A percentile compares a stretch with the other conserved stretches of the same genome.
These are phyloP conservation scores for Tarenaya hassleriana DNA, from an alignment of 345 rosid species.

Conservation along the genomic window DNA sequence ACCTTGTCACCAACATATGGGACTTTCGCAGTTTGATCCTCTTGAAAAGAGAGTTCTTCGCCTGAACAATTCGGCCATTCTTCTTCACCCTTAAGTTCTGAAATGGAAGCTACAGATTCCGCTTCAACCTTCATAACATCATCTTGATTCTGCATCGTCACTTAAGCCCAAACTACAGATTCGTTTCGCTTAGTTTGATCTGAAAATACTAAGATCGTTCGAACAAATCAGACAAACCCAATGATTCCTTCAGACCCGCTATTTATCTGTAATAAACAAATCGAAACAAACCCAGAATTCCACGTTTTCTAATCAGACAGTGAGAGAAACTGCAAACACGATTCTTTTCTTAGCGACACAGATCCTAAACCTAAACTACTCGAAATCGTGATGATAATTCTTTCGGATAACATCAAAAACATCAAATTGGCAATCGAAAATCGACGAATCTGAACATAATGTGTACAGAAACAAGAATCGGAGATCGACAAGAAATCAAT, in stretches of 20 bases:
- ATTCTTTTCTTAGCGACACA: not conserved
- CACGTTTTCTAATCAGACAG: not conserved
- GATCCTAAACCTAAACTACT: slow-evolving; percentile 2
- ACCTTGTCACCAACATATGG: slow-evolving; percentile 89
- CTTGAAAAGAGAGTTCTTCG: slow-evolving; percentile 52
- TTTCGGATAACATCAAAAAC: not conserved
- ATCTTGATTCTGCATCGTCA: slow-evolving; percentile 47
- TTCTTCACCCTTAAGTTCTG: slow-evolving; percentile 29
- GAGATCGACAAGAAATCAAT: too few relatives aligned
- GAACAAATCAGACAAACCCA: too few relatives aligned
- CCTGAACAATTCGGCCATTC: slow-evolving; percentile 42
- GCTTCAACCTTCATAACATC: slow-evolving; percentile 35
- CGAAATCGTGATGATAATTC: not conserved
- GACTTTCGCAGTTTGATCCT: slow-evolving; percentile 52
- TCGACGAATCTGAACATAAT: slow-evolving; percentile 13
- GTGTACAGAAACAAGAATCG: too few relatives aligned
- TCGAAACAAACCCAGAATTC: not conserved
- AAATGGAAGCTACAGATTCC: slow-evolving; percentile 30
- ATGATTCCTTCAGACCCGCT: too few relatives aligned
- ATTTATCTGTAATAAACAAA: too few relatives aligned
- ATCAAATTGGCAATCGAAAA: not conserved
- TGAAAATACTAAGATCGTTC: too few relatives aligned
- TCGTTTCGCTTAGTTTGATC: too few relatives aligned
- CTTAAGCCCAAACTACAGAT: slow-evolving; percentile 8
- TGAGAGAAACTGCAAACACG: not conserved